A percentile compares a stretch with the other conserved stretches of the same genome.
Evolutionary conservation across 106 monocot species (phyloP).

Genomic region (Dendrobium chrysotoxum): DNA sequence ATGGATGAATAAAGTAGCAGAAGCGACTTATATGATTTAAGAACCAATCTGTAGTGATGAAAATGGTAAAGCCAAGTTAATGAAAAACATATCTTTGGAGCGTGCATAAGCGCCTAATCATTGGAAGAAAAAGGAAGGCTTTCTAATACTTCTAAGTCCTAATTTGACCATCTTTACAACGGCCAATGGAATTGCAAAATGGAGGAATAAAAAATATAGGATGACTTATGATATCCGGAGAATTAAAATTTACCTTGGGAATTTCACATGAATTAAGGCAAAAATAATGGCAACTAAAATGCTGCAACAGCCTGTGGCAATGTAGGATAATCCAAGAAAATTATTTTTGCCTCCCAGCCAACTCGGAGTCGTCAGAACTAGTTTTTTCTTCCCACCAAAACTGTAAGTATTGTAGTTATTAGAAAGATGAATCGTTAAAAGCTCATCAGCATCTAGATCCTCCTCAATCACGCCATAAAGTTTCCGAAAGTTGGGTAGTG

Average conservation of each 20-base stretch:
- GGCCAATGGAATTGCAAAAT: neutral
- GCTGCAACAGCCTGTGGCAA: constrained; percentile 44
- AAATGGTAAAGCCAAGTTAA: neutral
- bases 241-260: constrained; percentile 49
- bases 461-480: constrained; percentile 82
- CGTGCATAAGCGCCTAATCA: too few species aligned
- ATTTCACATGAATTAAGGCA: constrained; percentile 76
- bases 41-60: neutral
- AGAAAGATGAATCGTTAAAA: constrained; percentile 38
- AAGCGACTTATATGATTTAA: neutral
- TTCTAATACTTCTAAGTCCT: neutral
- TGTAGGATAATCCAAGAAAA: constrained; percentile 76
- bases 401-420: constrained; percentile 93
- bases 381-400: constrained; percentile 79
- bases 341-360: constrained; percentile 88
- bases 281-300: constrained; percentile 54
- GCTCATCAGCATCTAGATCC: constrained; percentile 46
- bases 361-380: constrained; percentile 63
- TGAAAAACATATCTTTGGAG: neutral
- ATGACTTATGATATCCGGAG: neutral
- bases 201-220: neutral
- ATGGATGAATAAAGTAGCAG: neutral
- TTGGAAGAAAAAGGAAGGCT: neutral
- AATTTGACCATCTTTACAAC: neutral
- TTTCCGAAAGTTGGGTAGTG: constrained; percentile 87